Conservation (phyloP, 768 basidiomycete genomes). For the Tephrocybe sp. region DNA sequence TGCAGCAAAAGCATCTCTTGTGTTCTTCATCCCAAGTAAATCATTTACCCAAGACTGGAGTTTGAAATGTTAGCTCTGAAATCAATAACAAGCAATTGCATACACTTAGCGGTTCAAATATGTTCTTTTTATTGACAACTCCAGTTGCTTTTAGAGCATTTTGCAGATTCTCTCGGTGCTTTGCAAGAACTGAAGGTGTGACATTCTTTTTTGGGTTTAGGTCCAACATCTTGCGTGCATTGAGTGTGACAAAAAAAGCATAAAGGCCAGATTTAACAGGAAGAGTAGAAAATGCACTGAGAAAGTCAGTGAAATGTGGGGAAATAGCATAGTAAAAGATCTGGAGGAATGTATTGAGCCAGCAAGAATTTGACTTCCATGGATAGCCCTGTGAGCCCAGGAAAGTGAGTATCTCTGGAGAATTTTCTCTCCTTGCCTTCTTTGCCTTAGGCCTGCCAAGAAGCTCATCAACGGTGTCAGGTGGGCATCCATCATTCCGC, state of each 20-base stretch:
- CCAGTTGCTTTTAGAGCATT: not conserved
- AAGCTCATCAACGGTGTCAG: not conserved
- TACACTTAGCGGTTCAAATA: conserved; percentile 1
- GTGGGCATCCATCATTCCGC: not conserved
- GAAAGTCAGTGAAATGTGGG: conserved; percentile 8
- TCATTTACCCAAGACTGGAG: conserved; percentile 4
- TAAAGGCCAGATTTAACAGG: not conserved
- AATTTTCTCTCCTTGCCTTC: not conserved
- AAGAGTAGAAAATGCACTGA: not conserved
- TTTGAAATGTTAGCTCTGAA: not conserved
- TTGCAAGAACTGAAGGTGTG: not conserved
- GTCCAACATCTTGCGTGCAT: not conserved
- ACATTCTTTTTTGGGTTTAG: not conserved
- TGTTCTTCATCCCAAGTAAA: not conserved
- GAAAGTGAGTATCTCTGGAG: not conserved
- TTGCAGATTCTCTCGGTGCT: not conserved
- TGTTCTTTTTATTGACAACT: not conserved
- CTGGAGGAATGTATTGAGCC: not conserved
- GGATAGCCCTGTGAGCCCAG: not conserved
- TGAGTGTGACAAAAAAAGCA: not conserved
- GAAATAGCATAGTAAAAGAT: too few species aligned
- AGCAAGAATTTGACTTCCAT: not conserved
- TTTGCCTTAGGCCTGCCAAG: not conserved
- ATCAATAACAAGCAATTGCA: not conserved
- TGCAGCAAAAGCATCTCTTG: not conserved